Conservation (phyloP, 2,329 filamentous ascomycete genomes). For the Simplicillium aogashimaense region DNA sequence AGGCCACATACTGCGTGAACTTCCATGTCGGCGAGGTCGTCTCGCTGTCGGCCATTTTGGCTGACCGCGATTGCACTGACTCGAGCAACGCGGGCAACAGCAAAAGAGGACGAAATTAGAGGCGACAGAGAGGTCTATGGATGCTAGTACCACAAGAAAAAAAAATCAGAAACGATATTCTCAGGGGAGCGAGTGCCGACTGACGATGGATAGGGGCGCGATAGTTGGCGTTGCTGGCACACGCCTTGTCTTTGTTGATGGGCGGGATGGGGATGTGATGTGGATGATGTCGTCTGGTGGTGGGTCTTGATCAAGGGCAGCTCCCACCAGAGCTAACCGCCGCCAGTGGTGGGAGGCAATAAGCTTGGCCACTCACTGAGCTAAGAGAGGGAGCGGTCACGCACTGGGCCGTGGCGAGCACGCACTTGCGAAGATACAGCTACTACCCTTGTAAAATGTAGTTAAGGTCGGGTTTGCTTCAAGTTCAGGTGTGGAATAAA, state of each 20-base stretch:
- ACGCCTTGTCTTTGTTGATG: constrained; percentile 6
- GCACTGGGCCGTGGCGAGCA: too few species aligned
- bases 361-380: too few species aligned
- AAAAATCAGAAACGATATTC: too few species aligned
- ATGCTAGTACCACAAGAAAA: too few species aligned
- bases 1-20: constrained; percentile 83
- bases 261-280: constrained; percentile 6
- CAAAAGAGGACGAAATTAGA: constrained; percentile 2
- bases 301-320: constrained; percentile 7
- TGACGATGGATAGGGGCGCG: not conserved
- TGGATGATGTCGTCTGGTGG: constrained; percentile 9
- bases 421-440: too few species aligned
- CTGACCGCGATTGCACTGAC: constrained; percentile 6
- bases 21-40: constrained; percentile 96
- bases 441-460: too few species aligned
- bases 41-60: constrained; percentile 94
- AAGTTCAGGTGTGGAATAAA: too few species aligned
- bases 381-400: too few species aligned
- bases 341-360: too few species aligned
- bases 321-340: constrained; percentile 4
- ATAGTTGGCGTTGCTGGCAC: constrained; percentile 5
- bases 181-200: not conserved
- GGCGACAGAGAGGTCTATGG: too few species aligned
- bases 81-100: constrained; percentile 9
- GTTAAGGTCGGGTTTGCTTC: too few species aligned